These are phyloP conservation scores for Thalassiosira mediterranea DNA, from an alignment of 352 stramenopile species.

Conservation along the genomic window DNA sequence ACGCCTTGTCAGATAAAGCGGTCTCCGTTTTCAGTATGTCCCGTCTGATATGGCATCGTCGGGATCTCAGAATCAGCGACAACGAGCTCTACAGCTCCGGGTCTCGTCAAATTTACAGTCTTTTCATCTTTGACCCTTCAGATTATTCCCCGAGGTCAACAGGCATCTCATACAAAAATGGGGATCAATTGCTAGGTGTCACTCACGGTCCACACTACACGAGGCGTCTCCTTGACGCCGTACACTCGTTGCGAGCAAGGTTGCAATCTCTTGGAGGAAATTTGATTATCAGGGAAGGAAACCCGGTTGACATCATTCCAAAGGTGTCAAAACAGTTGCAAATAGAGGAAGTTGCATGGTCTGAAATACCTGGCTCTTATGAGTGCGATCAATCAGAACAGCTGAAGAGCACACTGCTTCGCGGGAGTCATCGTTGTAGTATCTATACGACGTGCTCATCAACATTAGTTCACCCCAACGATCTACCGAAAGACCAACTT, in stretches of 20 bases:
- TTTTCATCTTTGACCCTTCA: conserved; percentile 65
- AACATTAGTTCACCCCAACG: conserved; percentile 66
- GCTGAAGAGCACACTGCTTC: conserved; percentile 26
- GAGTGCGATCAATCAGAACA: conserved; percentile 46
- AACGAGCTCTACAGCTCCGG: conserved; percentile 59
- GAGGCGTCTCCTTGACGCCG: conserved; percentile 48
- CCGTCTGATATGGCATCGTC: conserved; percentile 69
- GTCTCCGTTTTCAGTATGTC: too few relatives aligned
- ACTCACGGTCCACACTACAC: conserved; percentile 58
- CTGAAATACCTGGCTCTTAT: conserved; percentile 63
- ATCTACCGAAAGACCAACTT: conserved; percentile 48
- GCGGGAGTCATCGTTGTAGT: conserved; percentile 4
- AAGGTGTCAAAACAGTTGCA: conserved; percentile 39
- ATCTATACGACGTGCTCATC: conserved; percentile 51
- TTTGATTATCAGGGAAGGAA: conserved; percentile 57
- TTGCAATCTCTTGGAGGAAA: conserved; percentile 51
- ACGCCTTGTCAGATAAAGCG: too few relatives aligned
- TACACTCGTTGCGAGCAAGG: conserved; percentile 42
- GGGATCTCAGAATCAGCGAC: conserved; percentile 64
- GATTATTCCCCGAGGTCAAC: conserved; percentile 48
- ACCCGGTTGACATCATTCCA: conserved; percentile 54
- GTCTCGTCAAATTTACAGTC: conserved; percentile 32
- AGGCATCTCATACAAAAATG: conserved; percentile 20
- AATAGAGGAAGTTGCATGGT: conserved; percentile 56
- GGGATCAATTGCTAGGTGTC: conserved; percentile 23